Evolutionary conservation across 2,329 filamentous ascomycete species (phyloP), one percentile per base, ranked within the genome.

Genomic region (Diaporthe citrichinensis): DNA sequence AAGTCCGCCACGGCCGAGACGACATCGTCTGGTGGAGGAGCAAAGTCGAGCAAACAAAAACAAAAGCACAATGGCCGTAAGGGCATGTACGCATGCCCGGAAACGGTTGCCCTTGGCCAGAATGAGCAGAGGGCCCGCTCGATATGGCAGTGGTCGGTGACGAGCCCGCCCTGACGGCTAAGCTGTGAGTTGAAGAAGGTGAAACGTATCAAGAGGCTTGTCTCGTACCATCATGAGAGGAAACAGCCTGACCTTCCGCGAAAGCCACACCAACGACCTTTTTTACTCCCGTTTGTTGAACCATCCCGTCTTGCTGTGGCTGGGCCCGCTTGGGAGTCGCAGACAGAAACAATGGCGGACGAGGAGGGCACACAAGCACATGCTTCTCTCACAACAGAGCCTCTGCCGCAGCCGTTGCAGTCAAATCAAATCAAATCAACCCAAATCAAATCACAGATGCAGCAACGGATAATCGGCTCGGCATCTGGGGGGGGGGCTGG

Each of bases 161-260:
- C 3, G 23, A 55, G 61, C 10, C 15, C 15, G 36, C 25, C 20
- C 31, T 44, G 36, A 44, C 36, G 58, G 28, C 14, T 14, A 25
- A 28, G 58, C 17, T 55, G 23, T 10, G 17, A 44, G 44, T 15
- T 57, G 41, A 65, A 39, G 23, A 57, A 34, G 61, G 71, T 76
- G 74, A 58, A 71, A 74, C 74, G 74, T 71, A 67, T 71, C 71
- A 65, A 62, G 36, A 61, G 62, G 72, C 72, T 53, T 74, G 72
- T 76, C 72, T 74, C 49, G 49, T 46, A 58, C 44, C 31, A 31
- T 55, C 36, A 41, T 34, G 31, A 51, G 62, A 46, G 59, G 23
- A 61, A n/a, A 15, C 15, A n/a, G 9, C 25, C 25, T 34, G 55
- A 9, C 25, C 65, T 57, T 49, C 59, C 58, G 65, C 68, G 39